These are phyloP conservation scores for Trichoderma brevicompactum DNA, from an alignment of 2,329 filamentous ascomycete species.

Conservation along the genomic window DNA sequence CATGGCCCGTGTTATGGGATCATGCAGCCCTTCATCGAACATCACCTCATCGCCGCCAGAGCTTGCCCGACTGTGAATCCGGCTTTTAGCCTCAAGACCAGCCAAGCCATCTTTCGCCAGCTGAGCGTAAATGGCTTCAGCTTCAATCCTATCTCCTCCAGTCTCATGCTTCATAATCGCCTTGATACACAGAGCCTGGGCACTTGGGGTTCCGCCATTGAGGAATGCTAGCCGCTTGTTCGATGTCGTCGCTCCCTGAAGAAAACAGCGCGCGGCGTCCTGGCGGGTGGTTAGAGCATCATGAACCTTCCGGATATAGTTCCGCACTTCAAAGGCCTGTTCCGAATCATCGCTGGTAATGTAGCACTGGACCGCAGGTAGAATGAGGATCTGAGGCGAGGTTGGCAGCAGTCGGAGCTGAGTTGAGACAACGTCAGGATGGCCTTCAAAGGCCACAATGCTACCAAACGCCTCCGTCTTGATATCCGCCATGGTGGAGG, in stretches of 20 bases:
- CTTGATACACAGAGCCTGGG: constrained; percentile 58
- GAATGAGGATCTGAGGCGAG: constrained; percentile 61
- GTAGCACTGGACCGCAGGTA: constrained; percentile 58
- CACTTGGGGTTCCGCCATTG: constrained; percentile 61
- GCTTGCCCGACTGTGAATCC: constrained; percentile 32
- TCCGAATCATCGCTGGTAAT: constrained; percentile 41
- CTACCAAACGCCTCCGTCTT: constrained; percentile 47
- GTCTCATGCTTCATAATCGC: constrained; percentile 59
- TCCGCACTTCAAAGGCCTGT: constrained; percentile 39
- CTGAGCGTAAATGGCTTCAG: constrained; percentile 56
- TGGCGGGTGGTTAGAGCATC: constrained; percentile 53
- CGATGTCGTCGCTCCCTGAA: constrained; percentile 50
- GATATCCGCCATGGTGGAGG: constrained; percentile 34
- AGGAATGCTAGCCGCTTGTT: constrained; percentile 63
- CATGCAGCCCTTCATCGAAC: constrained; percentile 40
- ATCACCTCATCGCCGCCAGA: constrained; percentile 30
- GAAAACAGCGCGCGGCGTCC: constrained; percentile 55
- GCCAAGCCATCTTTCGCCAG: constrained; percentile 56
- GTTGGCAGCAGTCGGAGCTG: constrained; percentile 64
- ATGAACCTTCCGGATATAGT: constrained; percentile 56
- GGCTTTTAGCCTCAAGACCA: constrained; percentile 40
- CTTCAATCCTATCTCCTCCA: constrained; percentile 53
- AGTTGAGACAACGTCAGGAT: constrained; percentile 57
- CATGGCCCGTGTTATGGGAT: constrained; percentile 61
- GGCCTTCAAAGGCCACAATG: constrained; percentile 65